Evolutionary conservation across 805 yeast genomes (phyloP).

Genomic region (Nadsonia fulvescens): DNA sequence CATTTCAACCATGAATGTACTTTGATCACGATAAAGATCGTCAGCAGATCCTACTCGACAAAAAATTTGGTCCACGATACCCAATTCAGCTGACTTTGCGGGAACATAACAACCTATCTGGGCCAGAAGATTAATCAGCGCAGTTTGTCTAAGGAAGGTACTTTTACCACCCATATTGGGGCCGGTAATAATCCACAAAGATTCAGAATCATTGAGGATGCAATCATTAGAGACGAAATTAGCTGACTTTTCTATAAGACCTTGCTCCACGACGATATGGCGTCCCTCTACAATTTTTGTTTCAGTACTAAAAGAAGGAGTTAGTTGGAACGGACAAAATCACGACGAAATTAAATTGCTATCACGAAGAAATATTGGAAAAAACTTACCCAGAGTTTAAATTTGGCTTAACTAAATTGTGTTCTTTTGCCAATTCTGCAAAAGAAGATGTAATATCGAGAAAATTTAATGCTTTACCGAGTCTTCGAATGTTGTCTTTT

Average conservation of each 20-base stretch:
- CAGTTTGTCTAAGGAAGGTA: constrained; percentile 56
- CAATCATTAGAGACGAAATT: constrained; percentile 34
- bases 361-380: constrained; percentile 10
- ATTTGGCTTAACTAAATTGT: constrained; percentile 47
- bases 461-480: constrained; percentile 37
- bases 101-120: constrained; percentile 69
- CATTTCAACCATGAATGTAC: constrained; percentile 93
- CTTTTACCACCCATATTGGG: constrained; percentile 88
- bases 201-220: constrained; percentile 8
- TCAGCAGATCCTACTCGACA: constrained; percentile 70
- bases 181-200: constrained; percentile 56
- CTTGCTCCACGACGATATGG: constrained; percentile 75
- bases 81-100: constrained; percentile 38
- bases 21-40: constrained; percentile 55
- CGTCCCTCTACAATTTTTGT: constrained; percentile 48
- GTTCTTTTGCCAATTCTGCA: constrained; percentile 52
- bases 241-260: constrained; percentile 30
- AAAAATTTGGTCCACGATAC: constrained; percentile 61
- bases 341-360: no score
- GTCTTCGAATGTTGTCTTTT: constrained; percentile 29
- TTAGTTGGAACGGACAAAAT: no score
- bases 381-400: constrained; percentile 22
- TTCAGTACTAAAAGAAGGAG: no score
- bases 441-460: constrained; percentile 62
- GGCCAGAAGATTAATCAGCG: constrained; percentile 46